A percentile compares a stretch with the other conserved stretches of the same genome.
Conservation (phyloP, 768 basidiomycete genomes). For the Leucosporidium yakuticum region DNA sequence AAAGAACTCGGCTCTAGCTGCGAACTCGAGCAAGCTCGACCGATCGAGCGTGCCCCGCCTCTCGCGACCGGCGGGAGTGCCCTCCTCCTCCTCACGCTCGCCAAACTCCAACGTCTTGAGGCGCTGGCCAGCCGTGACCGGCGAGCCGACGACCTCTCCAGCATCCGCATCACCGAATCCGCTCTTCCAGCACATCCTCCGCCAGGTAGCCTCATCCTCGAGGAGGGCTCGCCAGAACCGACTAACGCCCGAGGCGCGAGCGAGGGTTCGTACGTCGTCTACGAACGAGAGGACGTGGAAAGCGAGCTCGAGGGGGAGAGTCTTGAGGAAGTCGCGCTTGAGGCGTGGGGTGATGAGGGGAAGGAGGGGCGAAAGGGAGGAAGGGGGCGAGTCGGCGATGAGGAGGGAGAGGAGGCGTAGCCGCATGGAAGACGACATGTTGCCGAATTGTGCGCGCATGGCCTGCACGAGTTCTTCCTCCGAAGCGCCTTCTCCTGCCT, state of each 20-base stretch:
- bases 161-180: conserved; percentile 44
- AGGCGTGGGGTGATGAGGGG: conserved; percentile 36
- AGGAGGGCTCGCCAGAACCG: conserved; percentile 64
- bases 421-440: background rate
- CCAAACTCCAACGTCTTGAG: conserved; percentile 25
- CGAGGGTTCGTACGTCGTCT: conserved; percentile 65
- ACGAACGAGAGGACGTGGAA: conserved; percentile 70
- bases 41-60: conserved; percentile 28
- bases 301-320: conserved; percentile 64
- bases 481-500: background rate
- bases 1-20: conserved; percentile 24
- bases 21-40: conserved; percentile 19
- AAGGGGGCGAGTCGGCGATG: conserved; percentile 20
- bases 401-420: conserved; percentile 16
- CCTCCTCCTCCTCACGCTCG: conserved; percentile 14
- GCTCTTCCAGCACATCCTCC: conserved; percentile 59
- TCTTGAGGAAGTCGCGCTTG: conserved; percentile 46
- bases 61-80: conserved; percentile 31
- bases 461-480: conserved; percentile 3
- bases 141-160: background rate
- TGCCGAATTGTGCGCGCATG: conserved; percentile 17
- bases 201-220: conserved; percentile 74
- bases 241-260: conserved; percentile 64
- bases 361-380: conserved; percentile 27
- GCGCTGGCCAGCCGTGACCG: background rate